phyloP scores from a whole-genome alignment of 2,329 filamentous ascomycete species.

The Didymella pinodella region DNA sequence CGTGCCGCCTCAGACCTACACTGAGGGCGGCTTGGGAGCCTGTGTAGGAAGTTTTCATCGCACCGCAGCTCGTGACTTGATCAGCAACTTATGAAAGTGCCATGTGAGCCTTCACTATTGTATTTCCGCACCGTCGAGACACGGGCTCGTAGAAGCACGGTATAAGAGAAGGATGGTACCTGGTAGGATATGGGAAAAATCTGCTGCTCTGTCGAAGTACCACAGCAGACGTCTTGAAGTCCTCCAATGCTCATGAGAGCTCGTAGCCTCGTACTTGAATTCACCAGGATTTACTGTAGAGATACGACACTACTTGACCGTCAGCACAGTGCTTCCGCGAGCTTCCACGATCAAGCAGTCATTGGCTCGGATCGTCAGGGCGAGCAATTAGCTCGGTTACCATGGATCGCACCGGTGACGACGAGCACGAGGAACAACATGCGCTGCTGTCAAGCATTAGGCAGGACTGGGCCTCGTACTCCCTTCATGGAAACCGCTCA shows the following conservation, averaged over 20 bases:
- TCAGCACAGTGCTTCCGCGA: background rate
- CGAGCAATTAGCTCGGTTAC: background rate
- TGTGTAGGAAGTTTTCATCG: background rate
- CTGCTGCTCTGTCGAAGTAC: no score
- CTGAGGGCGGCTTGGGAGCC: background rate
- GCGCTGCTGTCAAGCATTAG: background rate
- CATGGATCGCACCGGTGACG: background rate
- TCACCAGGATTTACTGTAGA: no score
- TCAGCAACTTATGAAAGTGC: background rate
- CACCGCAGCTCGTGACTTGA: background rate
- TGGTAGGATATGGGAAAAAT: no score
- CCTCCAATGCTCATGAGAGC: background rate
- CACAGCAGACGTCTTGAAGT: background rate
- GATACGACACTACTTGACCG: background rate
- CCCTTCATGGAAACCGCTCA: background rate
- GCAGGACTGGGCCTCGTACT: background rate
- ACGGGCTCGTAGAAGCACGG: background rate
- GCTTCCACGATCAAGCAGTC: background rate
- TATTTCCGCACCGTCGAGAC: background rate
- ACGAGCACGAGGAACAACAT: background rate
- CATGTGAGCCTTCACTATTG: background rate
- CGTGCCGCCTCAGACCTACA: background rate
- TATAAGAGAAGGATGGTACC: background rate
- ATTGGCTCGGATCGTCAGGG: background rate
- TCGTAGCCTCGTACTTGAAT: background rate